Conservation (phyloP, 179 eudicot genomes). For the Actinidia arguta region DNA sequence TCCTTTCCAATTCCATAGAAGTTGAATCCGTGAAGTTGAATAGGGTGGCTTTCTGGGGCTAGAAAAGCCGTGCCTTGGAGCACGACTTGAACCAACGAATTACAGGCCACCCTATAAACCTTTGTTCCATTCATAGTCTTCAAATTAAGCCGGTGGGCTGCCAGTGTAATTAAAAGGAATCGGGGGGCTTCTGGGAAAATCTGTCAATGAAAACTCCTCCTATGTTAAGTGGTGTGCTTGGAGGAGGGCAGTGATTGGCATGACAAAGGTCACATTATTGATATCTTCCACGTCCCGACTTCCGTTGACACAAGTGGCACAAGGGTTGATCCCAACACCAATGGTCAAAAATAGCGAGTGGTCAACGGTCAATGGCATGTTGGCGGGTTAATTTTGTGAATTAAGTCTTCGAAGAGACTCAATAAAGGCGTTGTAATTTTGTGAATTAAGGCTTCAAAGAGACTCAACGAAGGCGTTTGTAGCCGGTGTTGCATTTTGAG, state of each 20-base stretch:
- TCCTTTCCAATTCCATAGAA: constrained; percentile 74
- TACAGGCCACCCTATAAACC: constrained; percentile 52
- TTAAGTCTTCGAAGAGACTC: constrained; percentile 56
- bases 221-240: constrained; percentile 65
- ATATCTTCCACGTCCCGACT: constrained; percentile 52
- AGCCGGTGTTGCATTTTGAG: constrained; percentile 47
- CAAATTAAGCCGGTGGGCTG: constrained; percentile 36
- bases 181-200: constrained; percentile 66
- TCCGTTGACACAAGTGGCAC: constrained; percentile 54
- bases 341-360: constrained; percentile 55
- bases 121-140: constrained; percentile 66
- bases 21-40: constrained; percentile 74
- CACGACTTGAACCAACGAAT: constrained; percentile 72
- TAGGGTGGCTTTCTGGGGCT: constrained; percentile 79
- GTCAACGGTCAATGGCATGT: constrained; percentile 52
- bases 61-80: constrained; percentile 60
- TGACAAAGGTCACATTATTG: constrained; percentile 65
- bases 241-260: constrained; percentile 64
- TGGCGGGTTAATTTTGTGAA: constrained; percentile 52
- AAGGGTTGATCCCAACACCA: constrained; percentile 70
- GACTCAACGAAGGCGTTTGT: constrained; percentile 38
- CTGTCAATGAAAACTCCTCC: constrained; percentile 66
- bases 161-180: constrained; percentile 61
- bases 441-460: constrained; percentile 64
- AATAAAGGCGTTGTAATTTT: constrained; percentile 43